Conservation (phyloP, 805 yeast species). For the Saturnispora zaruensis region DNA sequence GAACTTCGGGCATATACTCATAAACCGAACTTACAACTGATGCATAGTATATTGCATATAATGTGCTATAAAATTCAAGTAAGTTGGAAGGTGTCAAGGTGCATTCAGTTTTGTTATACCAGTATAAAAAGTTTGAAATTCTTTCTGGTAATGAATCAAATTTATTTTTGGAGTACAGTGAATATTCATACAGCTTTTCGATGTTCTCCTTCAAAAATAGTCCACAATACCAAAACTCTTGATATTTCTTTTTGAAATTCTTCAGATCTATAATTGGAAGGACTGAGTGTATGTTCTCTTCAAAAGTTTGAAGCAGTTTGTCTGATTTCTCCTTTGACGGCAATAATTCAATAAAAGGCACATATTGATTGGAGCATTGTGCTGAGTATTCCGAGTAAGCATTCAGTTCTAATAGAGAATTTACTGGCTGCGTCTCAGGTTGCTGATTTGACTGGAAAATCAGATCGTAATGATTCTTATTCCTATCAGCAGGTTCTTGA, state of each 20-base stretch:
- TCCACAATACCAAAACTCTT: constrained; percentile 40
- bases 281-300: constrained; percentile 44
- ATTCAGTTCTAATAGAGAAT: not conserved
- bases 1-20: constrained; percentile 10
- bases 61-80: constrained; percentile 17
- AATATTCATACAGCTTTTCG: constrained; percentile 16
- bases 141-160: constrained; percentile 11
- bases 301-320: constrained; percentile 39
- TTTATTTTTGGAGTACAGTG: constrained; percentile 10
- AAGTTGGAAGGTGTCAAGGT: constrained; percentile 15
- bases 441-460: not conserved
- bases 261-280: constrained; percentile 45
- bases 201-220: constrained; percentile 18
- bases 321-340: constrained; percentile 43
- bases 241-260: constrained; percentile 34
- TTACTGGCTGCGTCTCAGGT: not conserved
- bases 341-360: constrained; percentile 24
- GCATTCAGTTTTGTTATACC: constrained; percentile 35
- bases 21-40: constrained; percentile 14
- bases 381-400: constrained; percentile 5
- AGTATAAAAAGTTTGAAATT: constrained; percentile 29
- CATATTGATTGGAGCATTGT: constrained; percentile 22
- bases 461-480: not conserved
- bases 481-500: not conserved
- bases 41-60: constrained; percentile 18